These are phyloP conservation scores for Trichoderma virens DNA, from an alignment of 495 filamentous ascomycete species.

Conservation along the genomic window DNA sequence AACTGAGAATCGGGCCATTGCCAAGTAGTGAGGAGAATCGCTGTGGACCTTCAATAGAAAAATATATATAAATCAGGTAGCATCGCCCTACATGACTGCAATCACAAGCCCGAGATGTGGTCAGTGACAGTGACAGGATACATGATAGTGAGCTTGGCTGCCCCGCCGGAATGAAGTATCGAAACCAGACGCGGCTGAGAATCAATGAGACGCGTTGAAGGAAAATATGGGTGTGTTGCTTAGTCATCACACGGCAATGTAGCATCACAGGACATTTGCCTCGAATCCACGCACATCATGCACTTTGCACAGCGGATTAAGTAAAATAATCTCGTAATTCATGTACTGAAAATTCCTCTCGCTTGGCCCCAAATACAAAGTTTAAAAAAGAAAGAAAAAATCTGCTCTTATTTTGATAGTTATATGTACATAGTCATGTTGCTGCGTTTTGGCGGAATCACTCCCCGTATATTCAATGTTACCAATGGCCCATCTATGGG, in stretches of 20 bases:
- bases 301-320: too few relatives aligned
- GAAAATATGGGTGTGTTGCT: not conserved
- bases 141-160: not conserved
- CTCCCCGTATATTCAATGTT: too few relatives aligned
- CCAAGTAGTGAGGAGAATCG: not conserved
- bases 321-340: too few relatives aligned
- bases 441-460: too few relatives aligned
- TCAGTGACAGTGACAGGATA: not conserved
- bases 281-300: too few relatives aligned
- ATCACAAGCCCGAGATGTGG: not conserved
- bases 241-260: not conserved
- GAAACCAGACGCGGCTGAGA: not conserved
- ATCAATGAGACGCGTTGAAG: not conserved
- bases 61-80: not conserved
- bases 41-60: not conserved
- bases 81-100: not conserved
- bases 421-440: too few relatives aligned
- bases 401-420: too few relatives aligned
- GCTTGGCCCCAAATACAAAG: too few relatives aligned
- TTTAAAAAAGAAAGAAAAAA: too few relatives aligned
- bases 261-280: too few relatives aligned
- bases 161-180: not conserved
- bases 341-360: too few relatives aligned
- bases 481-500: too few relatives aligned
- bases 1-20: constrained; percentile 37